Conservation (phyloP, 495 filamentous ascomycete genomes). For the Pseudevernia furfuracea region DNA sequence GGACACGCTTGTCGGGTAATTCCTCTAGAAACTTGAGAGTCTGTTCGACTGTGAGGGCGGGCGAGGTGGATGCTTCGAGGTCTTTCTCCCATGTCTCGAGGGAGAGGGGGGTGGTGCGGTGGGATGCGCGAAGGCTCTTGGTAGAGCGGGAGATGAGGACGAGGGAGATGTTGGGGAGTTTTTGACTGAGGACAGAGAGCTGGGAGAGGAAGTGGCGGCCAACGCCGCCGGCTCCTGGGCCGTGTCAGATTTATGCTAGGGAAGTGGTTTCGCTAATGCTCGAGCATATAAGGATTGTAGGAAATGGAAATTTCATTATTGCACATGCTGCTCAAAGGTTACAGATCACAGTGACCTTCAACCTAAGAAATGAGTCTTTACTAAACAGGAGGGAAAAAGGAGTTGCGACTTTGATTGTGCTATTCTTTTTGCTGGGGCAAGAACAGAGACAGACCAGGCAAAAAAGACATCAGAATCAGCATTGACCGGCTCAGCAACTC, state of each 20-base stretch:
- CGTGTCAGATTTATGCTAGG: neutral
- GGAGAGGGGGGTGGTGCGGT: constrained; percentile 39
- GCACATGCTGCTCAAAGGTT: neutral
- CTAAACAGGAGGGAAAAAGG: neutral
- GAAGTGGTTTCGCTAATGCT: neutral
- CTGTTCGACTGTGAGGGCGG: constrained; percentile 53
- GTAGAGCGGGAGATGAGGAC: constrained; percentile 74
- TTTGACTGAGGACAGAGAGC: constrained; percentile 53
- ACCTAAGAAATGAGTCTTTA: neutral
- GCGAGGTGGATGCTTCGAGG: constrained; percentile 47
- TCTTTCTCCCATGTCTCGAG: constrained; percentile 30
- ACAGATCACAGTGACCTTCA: neutral
- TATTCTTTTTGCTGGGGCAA: neutral
- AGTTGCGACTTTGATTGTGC: neutral
- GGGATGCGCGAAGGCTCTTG: constrained; percentile 59
- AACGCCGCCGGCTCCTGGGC: constrained; percentile 80
- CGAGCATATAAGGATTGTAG: neutral
- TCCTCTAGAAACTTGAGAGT: constrained; percentile 62
- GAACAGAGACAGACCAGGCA: neutral
- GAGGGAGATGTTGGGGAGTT: constrained; percentile 55
- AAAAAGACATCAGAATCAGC: neutral
- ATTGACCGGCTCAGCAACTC: neutral
- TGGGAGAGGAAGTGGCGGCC: constrained; percentile 85
- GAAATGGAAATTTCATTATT: neutral
- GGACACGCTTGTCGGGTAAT: constrained; percentile 62